Conservation (phyloP, 78 protist genomes). For the Acrasis kona region DNA sequence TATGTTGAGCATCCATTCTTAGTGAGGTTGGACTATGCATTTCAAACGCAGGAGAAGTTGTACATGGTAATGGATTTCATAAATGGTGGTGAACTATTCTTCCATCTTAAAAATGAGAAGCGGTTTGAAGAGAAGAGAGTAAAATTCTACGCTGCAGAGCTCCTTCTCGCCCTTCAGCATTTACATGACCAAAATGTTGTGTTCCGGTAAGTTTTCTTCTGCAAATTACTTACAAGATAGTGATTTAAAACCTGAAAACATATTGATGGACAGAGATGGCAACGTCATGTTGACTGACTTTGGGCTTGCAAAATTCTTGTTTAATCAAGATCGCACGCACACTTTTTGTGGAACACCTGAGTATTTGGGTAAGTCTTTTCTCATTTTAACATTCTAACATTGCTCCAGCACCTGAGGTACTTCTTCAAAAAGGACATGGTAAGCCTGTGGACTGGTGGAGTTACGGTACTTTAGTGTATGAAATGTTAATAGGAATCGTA, state of each 20-base stretch:
- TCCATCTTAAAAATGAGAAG: slow-evolving; percentile 62
- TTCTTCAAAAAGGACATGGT: slow-evolving; percentile 33
- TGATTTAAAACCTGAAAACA: slow-evolving; percentile 94
- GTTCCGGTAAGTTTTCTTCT: not conserved
- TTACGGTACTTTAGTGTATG: slow-evolving; percentile 52
- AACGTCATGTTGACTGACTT: slow-evolving; percentile 90
- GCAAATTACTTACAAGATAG: slow-evolving; percentile 9
- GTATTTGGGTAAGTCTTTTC: slow-evolving; percentile 54
- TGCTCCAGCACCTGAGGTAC: not conserved
- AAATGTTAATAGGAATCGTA: slow-evolving; percentile 49
- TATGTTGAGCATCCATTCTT: not conserved
- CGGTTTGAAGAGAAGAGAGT: slow-evolving; percentile 57
- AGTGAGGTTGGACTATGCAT: not conserved
- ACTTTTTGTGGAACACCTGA: slow-evolving; percentile 99
- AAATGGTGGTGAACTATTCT: slow-evolving; percentile 88
- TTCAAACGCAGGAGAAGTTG: not conserved
- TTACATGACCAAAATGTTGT: slow-evolving; percentile 4
- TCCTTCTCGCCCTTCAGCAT: slow-evolving; percentile 52
- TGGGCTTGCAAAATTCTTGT: slow-evolving; percentile 80
- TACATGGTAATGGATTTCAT: slow-evolving; percentile 58
- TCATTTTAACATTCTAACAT: not conserved
- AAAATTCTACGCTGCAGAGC: slow-evolving; percentile 77
- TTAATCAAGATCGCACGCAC: slow-evolving; percentile 45
- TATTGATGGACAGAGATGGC: slow-evolving; percentile 81
- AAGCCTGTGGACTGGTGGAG: slow-evolving; percentile 73